Conservation (phyloP, 495 filamentous ascomycete species). For the Aspergillus funiculosus region DNA sequence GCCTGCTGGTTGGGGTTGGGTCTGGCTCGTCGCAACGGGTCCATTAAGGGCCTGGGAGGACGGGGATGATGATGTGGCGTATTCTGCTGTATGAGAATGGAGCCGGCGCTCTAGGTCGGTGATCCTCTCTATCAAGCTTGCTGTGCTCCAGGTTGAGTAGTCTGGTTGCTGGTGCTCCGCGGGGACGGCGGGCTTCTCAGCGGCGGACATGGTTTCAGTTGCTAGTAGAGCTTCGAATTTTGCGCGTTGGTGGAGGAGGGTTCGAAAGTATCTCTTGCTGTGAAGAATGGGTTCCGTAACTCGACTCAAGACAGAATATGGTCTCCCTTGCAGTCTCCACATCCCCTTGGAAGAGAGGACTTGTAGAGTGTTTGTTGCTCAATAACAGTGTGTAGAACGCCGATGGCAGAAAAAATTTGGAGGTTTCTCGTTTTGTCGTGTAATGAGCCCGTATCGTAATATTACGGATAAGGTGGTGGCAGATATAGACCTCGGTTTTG, state of each 20-base stretch:
- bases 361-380: too few species aligned
- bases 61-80: slow-evolving; percentile 15
- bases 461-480: slow-evolving; percentile 15
- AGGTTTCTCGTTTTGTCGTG: background rate
- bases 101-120: slow-evolving; percentile 58
- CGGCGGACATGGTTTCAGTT: slow-evolving; percentile 4
- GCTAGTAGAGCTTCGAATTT: slow-evolving; percentile 3
- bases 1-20: too few species aligned
- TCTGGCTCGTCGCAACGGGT: too few species aligned
- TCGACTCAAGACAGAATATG: slow-evolving; percentile 1
- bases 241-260: background rate
- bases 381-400: too few species aligned
- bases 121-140: slow-evolving; percentile 60
- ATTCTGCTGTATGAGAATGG: slow-evolving; percentile 41
- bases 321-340: slow-evolving; percentile 16
- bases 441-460: slow-evolving; percentile 9
- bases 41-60: too few species aligned
- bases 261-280: slow-evolving; percentile 2
- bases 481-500: background rate
- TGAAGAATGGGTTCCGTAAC: background rate
- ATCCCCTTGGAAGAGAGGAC: slow-evolving; percentile 15
- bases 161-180: slow-evolving; percentile 20
- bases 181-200: background rate
- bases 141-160: slow-evolving; percentile 59
- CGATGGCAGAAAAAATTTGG: slow-evolving; percentile 9